Evolutionary conservation across 352 stramenopile species (phyloP).

Genomic region (Phytophthora vignae): DNA sequence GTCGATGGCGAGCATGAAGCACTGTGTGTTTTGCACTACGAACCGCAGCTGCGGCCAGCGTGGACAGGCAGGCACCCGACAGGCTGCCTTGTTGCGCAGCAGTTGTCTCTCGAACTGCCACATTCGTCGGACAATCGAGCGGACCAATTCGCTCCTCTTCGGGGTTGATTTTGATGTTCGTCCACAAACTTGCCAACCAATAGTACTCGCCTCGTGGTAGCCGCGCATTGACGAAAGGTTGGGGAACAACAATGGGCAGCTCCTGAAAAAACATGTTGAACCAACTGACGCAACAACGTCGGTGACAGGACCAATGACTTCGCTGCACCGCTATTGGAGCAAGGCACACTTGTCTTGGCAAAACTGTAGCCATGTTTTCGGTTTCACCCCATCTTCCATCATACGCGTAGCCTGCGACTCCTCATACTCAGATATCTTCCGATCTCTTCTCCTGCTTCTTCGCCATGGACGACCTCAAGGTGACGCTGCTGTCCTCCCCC

Average conservation of each 20-base stretch:
- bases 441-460: background rate
- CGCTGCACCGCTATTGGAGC: background rate
- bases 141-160: no score
- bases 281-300: background rate
- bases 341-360: background rate
- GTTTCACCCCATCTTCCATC: conserved; percentile 13
- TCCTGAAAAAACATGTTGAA: background rate
- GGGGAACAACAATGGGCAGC: no score
- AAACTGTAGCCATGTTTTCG: background rate
- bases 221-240: no score
- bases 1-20: background rate
- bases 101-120: background rate
- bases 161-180: background rate
- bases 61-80: background rate
- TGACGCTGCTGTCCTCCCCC: conserved; percentile 43
- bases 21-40: background rate
- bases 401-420: conserved; percentile 2
- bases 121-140: background rate
- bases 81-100: background rate
- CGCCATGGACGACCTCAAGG: conserved; percentile 60
- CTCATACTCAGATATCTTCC: conserved; percentile 28
- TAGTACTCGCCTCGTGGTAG: background rate
- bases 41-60: background rate
- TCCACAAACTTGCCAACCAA: background rate
- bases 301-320: no score